Evolutionary conservation across 768 basidiomycete species (phyloP).

Genomic region (Naganishia vishniacii): DNA sequence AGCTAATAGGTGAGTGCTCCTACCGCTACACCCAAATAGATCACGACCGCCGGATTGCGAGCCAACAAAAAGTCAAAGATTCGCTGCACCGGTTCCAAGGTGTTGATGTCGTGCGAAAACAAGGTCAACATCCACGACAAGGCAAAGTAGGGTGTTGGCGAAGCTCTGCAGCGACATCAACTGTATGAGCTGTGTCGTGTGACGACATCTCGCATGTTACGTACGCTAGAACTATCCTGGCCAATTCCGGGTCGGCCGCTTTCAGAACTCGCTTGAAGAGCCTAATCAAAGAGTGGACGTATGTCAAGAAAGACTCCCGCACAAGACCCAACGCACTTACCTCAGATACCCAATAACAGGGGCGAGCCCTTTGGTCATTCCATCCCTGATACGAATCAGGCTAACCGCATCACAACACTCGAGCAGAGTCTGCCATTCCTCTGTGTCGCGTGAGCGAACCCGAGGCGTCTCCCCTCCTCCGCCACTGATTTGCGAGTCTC

Average conservation of each 20-base stretch:
- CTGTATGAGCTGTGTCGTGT: not conserved
- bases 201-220: slow-evolving; percentile 30
- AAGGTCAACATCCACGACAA: slow-evolving; percentile 83
- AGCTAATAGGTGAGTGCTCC: slow-evolving; percentile 46
- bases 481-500: not conserved
- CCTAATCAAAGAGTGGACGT: slow-evolving; percentile 49
- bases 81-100: slow-evolving; percentile 80
- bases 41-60: slow-evolving; percentile 70
- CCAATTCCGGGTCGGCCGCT: slow-evolving; percentile 64
- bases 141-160: slow-evolving; percentile 81
- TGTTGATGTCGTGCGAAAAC: slow-evolving; percentile 87
- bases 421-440: slow-evolving; percentile 35
- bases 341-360: slow-evolving; percentile 75
- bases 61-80: slow-evolving; percentile 84
- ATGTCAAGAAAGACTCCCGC: not conserved
- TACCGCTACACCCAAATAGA: slow-evolving; percentile 80
- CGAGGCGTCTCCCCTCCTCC: not conserved
- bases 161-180: slow-evolving; percentile 52
- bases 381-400: slow-evolving; percentile 72
- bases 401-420: slow-evolving; percentile 62
- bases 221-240: slow-evolving; percentile 64
- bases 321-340: slow-evolving; percentile 48
- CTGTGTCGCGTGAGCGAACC: slow-evolving; percentile 16
- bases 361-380: slow-evolving; percentile 78
- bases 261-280: slow-evolving; percentile 68